phyloP scores from a whole-genome alignment of 73 alveolate species.

The Stentor coeruleus region DNA sequence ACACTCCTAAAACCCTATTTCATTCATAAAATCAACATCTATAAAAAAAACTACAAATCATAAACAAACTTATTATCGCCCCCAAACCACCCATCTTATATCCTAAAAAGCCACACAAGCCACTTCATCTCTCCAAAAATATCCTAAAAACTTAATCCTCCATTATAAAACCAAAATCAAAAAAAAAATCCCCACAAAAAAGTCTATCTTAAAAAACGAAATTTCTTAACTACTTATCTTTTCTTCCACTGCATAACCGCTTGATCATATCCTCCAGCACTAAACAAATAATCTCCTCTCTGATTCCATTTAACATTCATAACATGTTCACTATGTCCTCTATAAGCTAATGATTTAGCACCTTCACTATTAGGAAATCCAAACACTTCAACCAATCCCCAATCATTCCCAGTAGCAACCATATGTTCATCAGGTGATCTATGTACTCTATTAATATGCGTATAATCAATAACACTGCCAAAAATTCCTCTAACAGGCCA shows the following conservation, averaged over 20 bases:
- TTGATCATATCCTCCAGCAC: slow-evolving; percentile 91
- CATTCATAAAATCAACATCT: too few relatives aligned
- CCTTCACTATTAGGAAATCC: slow-evolving; percentile 84
- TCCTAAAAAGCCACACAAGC: too few relatives aligned
- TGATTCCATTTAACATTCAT: slow-evolving; percentile 80
- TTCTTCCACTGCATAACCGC: slow-evolving; percentile 75
- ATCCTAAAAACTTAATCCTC: too few relatives aligned
- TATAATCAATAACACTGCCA: slow-evolving; percentile 86
- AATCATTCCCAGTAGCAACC: slow-evolving; percentile 88
- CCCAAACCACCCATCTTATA: too few relatives aligned
- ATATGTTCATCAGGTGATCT: slow-evolving; percentile 58
- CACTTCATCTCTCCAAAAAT: too few relatives aligned
- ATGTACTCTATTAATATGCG: slow-evolving; percentile 82
- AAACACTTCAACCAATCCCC: slow-evolving; percentile 81
- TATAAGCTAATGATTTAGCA: slow-evolving; percentile 72
- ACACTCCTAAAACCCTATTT: too few relatives aligned
- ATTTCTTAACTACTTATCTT: too few relatives aligned
- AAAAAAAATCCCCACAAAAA: too few relatives aligned
- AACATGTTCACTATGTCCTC: slow-evolving; percentile 94
- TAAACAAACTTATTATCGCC: too few relatives aligned
- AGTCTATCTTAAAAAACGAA: too few relatives aligned
- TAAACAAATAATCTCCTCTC: slow-evolving; percentile 67
- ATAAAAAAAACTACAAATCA: too few relatives aligned
- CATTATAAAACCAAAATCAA: too few relatives aligned
- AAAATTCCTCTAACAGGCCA: slow-evolving; percentile 92